Evolutionary conservation across 2,329 filamentous ascomycete genomes (phyloP), one percentile per base, ranked within the genome.

Genomic region (Ascochyta lentis): DNA sequence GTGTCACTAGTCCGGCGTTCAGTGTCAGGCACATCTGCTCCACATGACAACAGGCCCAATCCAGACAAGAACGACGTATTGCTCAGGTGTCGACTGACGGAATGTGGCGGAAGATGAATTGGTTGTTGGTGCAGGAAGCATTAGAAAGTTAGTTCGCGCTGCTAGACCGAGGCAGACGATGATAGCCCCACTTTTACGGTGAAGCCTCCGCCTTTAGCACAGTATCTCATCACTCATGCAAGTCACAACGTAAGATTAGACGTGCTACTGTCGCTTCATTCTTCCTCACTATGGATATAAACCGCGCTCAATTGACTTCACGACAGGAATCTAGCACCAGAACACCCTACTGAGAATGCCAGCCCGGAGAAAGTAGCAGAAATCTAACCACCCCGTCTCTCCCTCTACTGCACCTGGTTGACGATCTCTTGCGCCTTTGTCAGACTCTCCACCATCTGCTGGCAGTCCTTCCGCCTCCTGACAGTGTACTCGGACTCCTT

Each of bases 401-500:
- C 44, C 49, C 33, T 44, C 50, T 69, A 76, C 71, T 76, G 73
- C 52, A 89, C 86, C 68, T 88, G 85, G 78, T 91, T 93, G 75
- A 99, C 95, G 79, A 99, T 98, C 82, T 99, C 95, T 77, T 88
- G 95, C 54, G 95, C 95, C 77, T 90, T 89, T 66, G 84, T 80
- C 71, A 99, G 82, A 51, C 91, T 96, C 79, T 99, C 95, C 47
- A 99, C 95, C 95, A 99, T 99, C 79, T 97, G 92, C 79, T 96
- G 92, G 79, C 95, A 99, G 79, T 99, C 95, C 83, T 99, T 99
- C 76, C 95, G 86, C 77, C 95, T 85, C 70, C 94, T 87, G 70
- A 96, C 84, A 3, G 95, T 99, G 83, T 96, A 98, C 77, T 99
- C 95, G 74, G 91, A 96, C 80, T 99, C 95, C 84, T 96, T 97